phyloP scores from a whole-genome alignment of 2,329 filamentous ascomycete species.

The Diaporthe velutina region DNA sequence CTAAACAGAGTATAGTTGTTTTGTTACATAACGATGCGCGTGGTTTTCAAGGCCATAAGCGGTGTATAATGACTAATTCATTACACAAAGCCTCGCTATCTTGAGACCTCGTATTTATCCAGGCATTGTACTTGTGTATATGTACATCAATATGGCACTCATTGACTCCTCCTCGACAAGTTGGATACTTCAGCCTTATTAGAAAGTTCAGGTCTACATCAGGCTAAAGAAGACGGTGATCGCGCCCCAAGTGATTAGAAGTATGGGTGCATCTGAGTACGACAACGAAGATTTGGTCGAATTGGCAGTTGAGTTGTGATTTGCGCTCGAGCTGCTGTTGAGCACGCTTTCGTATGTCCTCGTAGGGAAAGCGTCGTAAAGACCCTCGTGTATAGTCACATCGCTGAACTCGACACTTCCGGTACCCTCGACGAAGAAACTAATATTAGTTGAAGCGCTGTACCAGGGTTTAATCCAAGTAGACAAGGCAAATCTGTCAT shows the following conservation, averaged over 20 bases:
- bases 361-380: conserved; percentile 48
- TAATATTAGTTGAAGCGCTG: conserved; percentile 49
- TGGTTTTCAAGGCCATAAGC: too few relatives aligned
- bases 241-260: neutral
- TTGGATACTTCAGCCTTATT: neutral
- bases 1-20: too few relatives aligned
- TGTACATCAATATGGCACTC: neutral
- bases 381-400: conserved; percentile 51
- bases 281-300: neutral
- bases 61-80: neutral
- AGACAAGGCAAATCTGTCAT: conserved; percentile 55
- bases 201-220: neutral
- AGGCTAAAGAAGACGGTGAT: neutral
- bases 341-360: neutral
- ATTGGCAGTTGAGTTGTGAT: neutral
- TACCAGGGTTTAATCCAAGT: conserved; percentile 58
- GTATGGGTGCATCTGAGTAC: neutral
- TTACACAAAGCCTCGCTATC: neutral
- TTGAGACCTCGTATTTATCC: neutral
- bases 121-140: neutral
- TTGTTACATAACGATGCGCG: too few relatives aligned
- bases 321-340: neutral
- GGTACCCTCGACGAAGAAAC: conserved; percentile 52
- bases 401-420: conserved; percentile 49
- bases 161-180: neutral